Evolutionary conservation across 2,329 filamentous ascomycete genomes (phyloP).

Genomic region (Emergomyces africanus): DNA sequence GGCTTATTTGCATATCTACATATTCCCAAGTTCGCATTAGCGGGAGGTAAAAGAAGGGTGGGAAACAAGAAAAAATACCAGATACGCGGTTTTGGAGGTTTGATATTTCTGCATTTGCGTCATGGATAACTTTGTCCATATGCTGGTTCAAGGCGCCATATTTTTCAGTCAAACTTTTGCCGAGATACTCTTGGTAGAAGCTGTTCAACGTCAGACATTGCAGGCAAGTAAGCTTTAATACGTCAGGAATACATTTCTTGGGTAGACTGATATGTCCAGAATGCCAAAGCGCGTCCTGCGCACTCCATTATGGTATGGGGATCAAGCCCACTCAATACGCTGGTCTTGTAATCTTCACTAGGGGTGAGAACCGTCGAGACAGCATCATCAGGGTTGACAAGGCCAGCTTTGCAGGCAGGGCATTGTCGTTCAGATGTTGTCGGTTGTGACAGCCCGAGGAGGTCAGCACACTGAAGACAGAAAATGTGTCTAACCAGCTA

Average conservation of each 20-base stretch:
- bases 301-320: conserved; percentile 79
- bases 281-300: conserved; percentile 62
- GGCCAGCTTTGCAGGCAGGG: conserved; percentile 59
- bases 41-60: neutral
- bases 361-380: conserved; percentile 60
- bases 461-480: conserved; percentile 60
- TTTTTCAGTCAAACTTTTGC: conserved; percentile 59
- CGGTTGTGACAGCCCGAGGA: conserved; percentile 47
- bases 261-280: conserved; percentile 74
- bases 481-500: conserved; percentile 60
- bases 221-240: conserved; percentile 1
- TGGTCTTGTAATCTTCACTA: conserved; percentile 81
- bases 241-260: conserved; percentile 59
- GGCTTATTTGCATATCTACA: conserved; percentile 46
- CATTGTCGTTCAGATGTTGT: conserved; percentile 47
- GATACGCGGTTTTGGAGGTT: conserved; percentile 52
- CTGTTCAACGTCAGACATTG: conserved; percentile 27
- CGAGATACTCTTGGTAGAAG: conserved; percentile 64
- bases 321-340: conserved; percentile 67
- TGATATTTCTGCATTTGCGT: conserved; percentile 62
- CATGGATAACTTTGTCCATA: conserved; percentile 59
- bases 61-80: conserved; percentile 30
- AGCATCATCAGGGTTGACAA: conserved; percentile 63
- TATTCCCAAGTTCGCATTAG: neutral
- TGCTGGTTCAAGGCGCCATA: conserved; percentile 51